Base-by-base conservation (phyloP, 2,329 filamentous ascomycete genomes). In the Grosmannia clavigera region DNA sequence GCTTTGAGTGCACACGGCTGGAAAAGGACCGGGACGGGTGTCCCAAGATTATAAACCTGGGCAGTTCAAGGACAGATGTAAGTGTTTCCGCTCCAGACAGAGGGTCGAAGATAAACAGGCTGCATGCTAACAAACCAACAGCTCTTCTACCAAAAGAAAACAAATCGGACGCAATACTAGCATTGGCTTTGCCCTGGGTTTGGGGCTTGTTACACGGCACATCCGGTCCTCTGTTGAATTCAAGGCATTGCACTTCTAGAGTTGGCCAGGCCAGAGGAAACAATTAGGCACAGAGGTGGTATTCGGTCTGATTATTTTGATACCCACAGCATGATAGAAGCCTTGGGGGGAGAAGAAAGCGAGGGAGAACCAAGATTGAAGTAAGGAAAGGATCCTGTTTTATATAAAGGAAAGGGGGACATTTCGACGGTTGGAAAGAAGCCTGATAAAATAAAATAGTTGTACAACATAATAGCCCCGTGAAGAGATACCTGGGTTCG, bases 11-110 rank as follows among this genome's bases (percentile, higher is more conserved):
- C 73, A 99, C 94, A 61, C 83, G 94, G 9, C 77, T 99, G 19
- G 94, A 99, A 73, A 99, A 97, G 76, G 94, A 99, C 72, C 81
- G 94, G 63, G 94, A 99, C 71, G 94, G 94, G 2, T 99, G 94
- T 74, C 94, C 94, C 59, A 99, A 99, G 83, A 99, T 99, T 74
- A 97, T 99, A 71, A 99, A 99, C 72, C 76, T 99, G 70, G 94
- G 94, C 51, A 95, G 89, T 78, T 94, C 88, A 61, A 85, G 94
- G 75, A 99, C 94, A 70, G 94, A 99, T 81, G 80, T 97, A 75
- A 67, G 80, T 77, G 7, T 55, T 83, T 7, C 19, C 7, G 1
- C 16, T 7, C 43, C 19, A 7, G 6, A 19, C 14, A n/a, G 43
- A 22, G 3, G 3, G 16, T 5, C 3, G 12, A 40, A 16, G 16